phyloP scores from a whole-genome alignment of 2,329 filamentous ascomycete genomes.

The Septoria petroselini region DNA sequence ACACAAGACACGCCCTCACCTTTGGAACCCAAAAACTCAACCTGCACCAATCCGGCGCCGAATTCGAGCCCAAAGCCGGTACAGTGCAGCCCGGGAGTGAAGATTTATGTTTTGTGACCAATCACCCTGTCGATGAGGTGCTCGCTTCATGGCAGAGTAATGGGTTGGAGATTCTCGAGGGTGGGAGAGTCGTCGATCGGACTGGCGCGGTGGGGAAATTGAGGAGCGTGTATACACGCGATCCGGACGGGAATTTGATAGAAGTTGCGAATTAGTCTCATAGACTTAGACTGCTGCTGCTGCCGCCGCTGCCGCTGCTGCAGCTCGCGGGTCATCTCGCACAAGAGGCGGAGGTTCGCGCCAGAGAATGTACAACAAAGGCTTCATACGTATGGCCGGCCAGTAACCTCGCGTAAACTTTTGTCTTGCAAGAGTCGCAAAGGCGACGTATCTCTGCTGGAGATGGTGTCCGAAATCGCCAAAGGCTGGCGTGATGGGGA shows the following conservation, averaged over 20 bases:
- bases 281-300: neutral
- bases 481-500: slow-evolving; percentile 22
- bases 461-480: slow-evolving; percentile 11
- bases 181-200: slow-evolving; percentile 51
- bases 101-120: slow-evolving; percentile 59
- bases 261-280: slow-evolving; percentile 41
- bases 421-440: slow-evolving; percentile 23
- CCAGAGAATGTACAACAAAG: neutral
- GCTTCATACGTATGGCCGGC: slow-evolving; percentile 52
- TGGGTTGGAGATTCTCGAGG: slow-evolving; percentile 49
- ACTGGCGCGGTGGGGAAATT: slow-evolving; percentile 57
- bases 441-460: slow-evolving; percentile 21
- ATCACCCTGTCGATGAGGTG: slow-evolving; percentile 51
- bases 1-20: slow-evolving; percentile 50
- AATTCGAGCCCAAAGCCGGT: slow-evolving; percentile 59
- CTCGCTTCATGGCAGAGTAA: slow-evolving; percentile 43
- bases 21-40: slow-evolving; percentile 63
- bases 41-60: slow-evolving; percentile 53
- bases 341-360: neutral
- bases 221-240: slow-evolving; percentile 58
- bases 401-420: slow-evolving; percentile 52
- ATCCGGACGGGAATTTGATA: slow-evolving; percentile 61
- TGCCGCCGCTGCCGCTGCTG: too few species aligned
- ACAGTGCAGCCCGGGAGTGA: slow-evolving; percentile 55
- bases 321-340: neutral